These are phyloP conservation scores for Penicillium waksmanii DNA, from an alignment of 495 filamentous ascomycete species.

Conservation along the genomic window DNA sequence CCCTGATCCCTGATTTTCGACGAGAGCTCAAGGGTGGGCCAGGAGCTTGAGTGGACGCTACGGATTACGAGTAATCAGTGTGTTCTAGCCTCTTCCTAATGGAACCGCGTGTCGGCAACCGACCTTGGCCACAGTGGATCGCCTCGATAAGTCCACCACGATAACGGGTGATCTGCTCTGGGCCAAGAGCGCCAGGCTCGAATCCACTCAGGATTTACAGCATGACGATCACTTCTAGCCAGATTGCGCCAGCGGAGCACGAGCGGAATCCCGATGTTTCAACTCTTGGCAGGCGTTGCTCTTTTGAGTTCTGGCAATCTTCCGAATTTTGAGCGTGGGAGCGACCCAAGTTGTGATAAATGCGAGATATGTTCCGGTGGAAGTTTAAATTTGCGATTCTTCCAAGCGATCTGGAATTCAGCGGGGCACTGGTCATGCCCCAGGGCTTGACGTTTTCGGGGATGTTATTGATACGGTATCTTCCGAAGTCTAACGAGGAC, in stretches of 20 bases:
- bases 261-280: neutral
- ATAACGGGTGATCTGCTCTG: conserved; percentile 5
- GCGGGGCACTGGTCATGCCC: too few species aligned
- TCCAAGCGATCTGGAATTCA: neutral
- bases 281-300: neutral
- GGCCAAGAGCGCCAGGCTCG: neutral
- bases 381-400: neutral
- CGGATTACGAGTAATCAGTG: neutral
- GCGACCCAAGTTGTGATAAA: neutral
- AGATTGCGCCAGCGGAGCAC: conserved; percentile 4
- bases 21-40: neutral
- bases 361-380: neutral
- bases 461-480: too few species aligned
- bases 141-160: conserved; percentile 3
- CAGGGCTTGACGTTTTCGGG: neutral
- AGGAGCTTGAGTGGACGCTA: neutral
- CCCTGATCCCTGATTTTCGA: neutral
- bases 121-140: conserved; percentile 1
- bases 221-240: neutral
- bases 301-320: neutral
- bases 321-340: neutral
- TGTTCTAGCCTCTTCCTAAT: neutral
- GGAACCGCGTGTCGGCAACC: neutral
- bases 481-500: conserved; percentile 1
- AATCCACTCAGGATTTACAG: neutral